Conservation (phyloP, 2,329 filamentous ascomycete species). For the Polychaeton citri region DNA sequence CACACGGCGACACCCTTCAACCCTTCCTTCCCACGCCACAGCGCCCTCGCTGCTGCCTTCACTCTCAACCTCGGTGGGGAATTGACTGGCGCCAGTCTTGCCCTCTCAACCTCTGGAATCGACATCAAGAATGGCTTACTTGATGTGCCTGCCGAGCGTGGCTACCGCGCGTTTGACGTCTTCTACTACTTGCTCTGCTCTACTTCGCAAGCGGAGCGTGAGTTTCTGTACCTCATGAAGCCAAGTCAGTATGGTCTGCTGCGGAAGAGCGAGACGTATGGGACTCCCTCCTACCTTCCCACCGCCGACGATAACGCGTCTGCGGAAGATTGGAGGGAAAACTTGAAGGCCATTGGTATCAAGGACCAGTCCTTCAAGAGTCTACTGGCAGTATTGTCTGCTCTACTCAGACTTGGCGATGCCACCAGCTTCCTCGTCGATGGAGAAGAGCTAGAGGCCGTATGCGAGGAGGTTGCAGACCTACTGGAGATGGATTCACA, state of each 20-base stretch:
- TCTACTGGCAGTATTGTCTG: conserved; percentile 74
- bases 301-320: conserved; percentile 85
- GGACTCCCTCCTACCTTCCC: conserved; percentile 75
- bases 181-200: conserved; percentile 95
- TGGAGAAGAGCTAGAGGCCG: conserved; percentile 67
- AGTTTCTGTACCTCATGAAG: conserved; percentile 70
- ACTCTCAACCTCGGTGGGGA: conserved; percentile 71
- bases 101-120: conserved; percentile 76
- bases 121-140: conserved; percentile 71
- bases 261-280: conserved; percentile 71
- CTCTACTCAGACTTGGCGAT: conserved; percentile 81
- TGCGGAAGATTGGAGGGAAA: conserved; percentile 81
- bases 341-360: conserved; percentile 84
- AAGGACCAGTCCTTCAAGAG: conserved; percentile 72
- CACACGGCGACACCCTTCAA: conserved; percentile 81
- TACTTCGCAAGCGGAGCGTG: conserved; percentile 70
- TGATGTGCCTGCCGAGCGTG: conserved; percentile 62
- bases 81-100: conserved; percentile 59
- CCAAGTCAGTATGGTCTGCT: conserved; percentile 67
- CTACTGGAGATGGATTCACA: conserved; percentile 81
- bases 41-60: conserved; percentile 66
- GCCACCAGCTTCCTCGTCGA: conserved; percentile 76
- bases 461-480: conserved; percentile 80
- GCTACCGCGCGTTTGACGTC: conserved; percentile 88
- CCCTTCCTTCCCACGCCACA: conserved; percentile 68